These are phyloP conservation scores for Sicyos baderoa DNA, from an alignment of 306 rosid species.

Conservation along the genomic window DNA sequence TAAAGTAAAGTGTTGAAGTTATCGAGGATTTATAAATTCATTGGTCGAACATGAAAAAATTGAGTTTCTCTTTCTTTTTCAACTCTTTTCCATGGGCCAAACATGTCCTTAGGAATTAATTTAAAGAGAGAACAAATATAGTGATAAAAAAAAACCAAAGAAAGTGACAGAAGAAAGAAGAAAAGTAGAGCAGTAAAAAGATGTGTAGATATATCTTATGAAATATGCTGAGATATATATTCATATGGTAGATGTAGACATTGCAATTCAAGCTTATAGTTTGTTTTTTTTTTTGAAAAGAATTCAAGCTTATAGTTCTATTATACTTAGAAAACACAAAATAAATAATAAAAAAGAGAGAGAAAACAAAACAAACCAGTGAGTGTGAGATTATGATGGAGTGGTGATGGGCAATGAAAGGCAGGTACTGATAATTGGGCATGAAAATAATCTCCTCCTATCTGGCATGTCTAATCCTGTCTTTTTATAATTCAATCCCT, in stretches of 20 bases:
- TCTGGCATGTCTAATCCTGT: constrained; percentile 22
- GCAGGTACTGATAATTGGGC: constrained; percentile 16
- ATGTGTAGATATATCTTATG: background rate
- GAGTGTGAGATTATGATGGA: constrained; percentile 6
- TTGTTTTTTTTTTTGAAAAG: too few relatives aligned
- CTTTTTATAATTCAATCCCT: constrained; percentile 14
- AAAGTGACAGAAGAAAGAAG: background rate
- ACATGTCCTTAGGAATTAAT: background rate
- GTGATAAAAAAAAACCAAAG: background rate
- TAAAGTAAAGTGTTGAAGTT: too few relatives aligned
- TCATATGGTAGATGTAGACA: constrained; percentile 15
- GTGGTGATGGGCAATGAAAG: constrained; percentile 16
- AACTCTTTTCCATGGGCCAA: too few relatives aligned
- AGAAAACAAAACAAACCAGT: background rate
- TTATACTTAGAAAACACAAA: background rate
- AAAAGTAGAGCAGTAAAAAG: too few relatives aligned
- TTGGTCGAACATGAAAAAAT: too few relatives aligned
- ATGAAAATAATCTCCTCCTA: constrained; percentile 17
- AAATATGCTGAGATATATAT: background rate
- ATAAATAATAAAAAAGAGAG: background rate
- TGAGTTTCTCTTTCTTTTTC: too few relatives aligned
- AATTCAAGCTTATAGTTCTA: background rate
- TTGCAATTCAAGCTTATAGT: background rate
- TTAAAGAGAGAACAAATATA: too few relatives aligned
- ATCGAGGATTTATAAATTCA: too few relatives aligned